Conservation (phyloP, 768 basidiomycete species). For the Leccinum sublutescens region DNA sequence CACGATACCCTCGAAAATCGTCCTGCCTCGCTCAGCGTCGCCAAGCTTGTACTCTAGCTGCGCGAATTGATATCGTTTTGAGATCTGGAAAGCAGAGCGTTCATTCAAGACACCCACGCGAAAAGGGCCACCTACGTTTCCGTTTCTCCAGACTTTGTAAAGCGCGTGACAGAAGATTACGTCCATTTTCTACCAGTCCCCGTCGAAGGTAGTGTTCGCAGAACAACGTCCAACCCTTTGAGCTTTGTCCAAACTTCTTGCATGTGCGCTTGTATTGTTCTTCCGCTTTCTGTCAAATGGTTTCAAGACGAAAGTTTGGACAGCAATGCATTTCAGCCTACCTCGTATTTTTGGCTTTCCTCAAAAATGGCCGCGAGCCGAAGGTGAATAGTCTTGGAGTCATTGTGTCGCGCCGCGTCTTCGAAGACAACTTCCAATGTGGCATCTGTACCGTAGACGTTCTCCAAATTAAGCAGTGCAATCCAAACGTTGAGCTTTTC, state of each 20-base stretch:
- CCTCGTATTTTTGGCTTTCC: conserved; percentile 79
- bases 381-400: conserved; percentile 88
- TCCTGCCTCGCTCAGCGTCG: conserved; percentile 92
- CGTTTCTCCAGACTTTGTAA: conserved; percentile 90
- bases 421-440: conserved; percentile 79
- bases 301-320: background rate
- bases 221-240: conserved; percentile 93
- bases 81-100: conserved; percentile 56
- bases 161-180: conserved; percentile 82
- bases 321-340: conserved; percentile 30
- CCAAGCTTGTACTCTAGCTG: conserved; percentile 94
- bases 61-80: conserved; percentile 95
- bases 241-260: conserved; percentile 94
- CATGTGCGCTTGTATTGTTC: conserved; percentile 84
- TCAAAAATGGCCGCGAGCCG: conserved; percentile 83
- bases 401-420: conserved; percentile 86
- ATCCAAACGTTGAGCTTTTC: conserved; percentile 98
- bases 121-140: conserved; percentile 66
- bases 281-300: conserved; percentile 73
- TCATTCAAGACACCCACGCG: conserved; percentile 1
- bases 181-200: conserved; percentile 73
- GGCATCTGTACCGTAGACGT: conserved; percentile 85
- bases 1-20: conserved; percentile 93
- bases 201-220: conserved; percentile 78
- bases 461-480: conserved; percentile 92